Percentiles rank a stretch among this genome's conserved stretches.
Conservation (phyloP, 177 flowering plant species). For the Vitis hybrid region DNA sequence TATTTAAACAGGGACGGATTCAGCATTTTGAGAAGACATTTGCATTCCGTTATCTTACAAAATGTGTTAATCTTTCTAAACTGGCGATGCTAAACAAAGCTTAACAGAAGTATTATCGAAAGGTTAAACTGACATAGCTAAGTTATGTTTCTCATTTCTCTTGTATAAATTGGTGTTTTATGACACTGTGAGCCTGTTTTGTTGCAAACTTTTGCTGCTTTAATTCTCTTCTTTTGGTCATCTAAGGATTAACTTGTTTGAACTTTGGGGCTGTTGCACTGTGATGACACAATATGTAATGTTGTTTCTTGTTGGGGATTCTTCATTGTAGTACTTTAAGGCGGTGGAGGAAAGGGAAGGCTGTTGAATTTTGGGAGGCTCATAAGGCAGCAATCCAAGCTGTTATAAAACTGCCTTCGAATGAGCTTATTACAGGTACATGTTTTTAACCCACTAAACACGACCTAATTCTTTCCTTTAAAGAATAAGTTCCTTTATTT, state of each 20-base stretch:
- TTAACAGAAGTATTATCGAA: neutral
- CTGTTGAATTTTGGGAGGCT: conserved; percentile 79
- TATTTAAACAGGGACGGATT: neutral
- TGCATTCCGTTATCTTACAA: neutral
- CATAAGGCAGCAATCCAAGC: conserved; percentile 88
- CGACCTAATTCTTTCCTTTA: neutral
- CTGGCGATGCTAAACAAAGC: no score
- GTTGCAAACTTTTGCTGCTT: no score
- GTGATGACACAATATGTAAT: neutral
- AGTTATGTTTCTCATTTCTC: neutral
- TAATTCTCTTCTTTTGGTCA: neutral
- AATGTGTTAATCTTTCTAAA: neutral
- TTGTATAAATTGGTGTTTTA: neutral
- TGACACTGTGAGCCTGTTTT: neutral
- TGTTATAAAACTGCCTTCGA: conserved; percentile 77
- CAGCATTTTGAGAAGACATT: no score
- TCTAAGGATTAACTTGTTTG: neutral
- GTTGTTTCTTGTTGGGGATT: neutral
- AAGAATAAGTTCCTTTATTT: neutral
- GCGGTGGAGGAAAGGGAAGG: conserved; percentile 80
- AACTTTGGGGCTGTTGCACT: neutral
- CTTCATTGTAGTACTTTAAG: conserved; percentile 61
- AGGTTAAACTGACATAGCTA: neutral
- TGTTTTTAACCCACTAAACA: neutral
- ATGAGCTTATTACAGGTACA: conserved; percentile 88